Percentiles rank a stretch among this genome's conserved stretches.
Evolutionary conservation across 495 filamentous ascomycete species (phyloP).

Genomic region (Neurospora sp.): DNA sequence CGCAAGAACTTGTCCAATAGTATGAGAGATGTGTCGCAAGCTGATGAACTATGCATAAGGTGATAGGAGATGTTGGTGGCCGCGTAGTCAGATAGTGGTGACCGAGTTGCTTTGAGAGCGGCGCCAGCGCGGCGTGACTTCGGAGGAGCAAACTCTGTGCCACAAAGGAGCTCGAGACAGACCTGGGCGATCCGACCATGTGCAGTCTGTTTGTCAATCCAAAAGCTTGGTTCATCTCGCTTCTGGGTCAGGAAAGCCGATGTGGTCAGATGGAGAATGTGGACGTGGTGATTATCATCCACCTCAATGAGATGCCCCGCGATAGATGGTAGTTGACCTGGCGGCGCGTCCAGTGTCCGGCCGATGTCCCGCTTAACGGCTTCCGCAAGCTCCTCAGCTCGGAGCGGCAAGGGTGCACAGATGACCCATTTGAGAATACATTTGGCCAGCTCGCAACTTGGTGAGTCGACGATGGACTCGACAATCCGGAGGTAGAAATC

Average conservation of each 20-base stretch:
- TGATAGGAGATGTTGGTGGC: conserved; percentile 13
- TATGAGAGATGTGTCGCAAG: neutral
- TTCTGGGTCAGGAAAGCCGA: conserved; percentile 3
- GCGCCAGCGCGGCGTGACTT: neutral
- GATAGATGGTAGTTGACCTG: neutral
- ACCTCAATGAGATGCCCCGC: conserved; percentile 4
- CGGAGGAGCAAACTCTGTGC: neutral
- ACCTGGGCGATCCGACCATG: neutral
- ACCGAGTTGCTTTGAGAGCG: neutral
- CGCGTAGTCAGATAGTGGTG: conserved; percentile 9
- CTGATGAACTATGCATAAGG: neutral
- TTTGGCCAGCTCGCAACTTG: conserved; percentile 4
- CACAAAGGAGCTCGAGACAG: neutral
- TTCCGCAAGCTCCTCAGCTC: neutral
- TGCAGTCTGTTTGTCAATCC: neutral
- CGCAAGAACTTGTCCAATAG: neutral
- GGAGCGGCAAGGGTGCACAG: conserved; percentile 2
- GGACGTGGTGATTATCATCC: neutral
- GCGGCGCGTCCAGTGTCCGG: neutral
- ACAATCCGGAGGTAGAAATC: conserved; percentile 4
- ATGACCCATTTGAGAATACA: conserved; percentile 8
- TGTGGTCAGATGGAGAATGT: conserved; percentile 3
- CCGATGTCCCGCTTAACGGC: conserved; percentile 4
- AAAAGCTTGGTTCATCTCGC: no score
- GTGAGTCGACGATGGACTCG: neutral